Evolutionary conservation across 176 grass and related monocot genomes (phyloP).

Genomic region (Cymbopogon citratus): DNA sequence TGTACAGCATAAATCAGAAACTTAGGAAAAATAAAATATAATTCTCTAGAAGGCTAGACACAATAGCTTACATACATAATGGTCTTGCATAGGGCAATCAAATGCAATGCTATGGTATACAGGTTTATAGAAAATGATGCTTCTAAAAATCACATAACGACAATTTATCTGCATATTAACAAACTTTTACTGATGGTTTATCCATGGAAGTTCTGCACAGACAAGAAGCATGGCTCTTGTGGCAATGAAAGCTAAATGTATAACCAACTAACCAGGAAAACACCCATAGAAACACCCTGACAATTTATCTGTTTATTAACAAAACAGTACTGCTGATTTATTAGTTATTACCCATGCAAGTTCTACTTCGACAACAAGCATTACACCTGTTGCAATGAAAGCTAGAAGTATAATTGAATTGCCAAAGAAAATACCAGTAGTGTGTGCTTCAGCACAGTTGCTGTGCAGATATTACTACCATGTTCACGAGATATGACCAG

Average conservation of each 20-base stretch:
- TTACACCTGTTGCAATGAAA: neutral
- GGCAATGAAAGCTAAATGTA: neutral
- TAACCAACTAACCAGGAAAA: neutral
- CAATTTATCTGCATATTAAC: neutral
- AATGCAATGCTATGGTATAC: neutral
- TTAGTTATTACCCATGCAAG: neutral
- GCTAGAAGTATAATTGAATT: neutral
- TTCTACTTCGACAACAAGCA: constrained; percentile 11
- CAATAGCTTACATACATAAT: neutral
- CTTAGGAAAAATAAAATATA: neutral
- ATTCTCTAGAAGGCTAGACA: neutral
- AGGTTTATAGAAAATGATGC: neutral
- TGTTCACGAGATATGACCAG: constrained; percentile 39
- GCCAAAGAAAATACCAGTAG: constrained; percentile 36
- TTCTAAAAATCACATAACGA: neutral
- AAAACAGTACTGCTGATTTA: neutral
- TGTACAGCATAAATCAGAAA: constrained; percentile 14
- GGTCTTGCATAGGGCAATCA: neutral
- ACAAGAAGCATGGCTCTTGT: neutral
- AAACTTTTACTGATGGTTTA: neutral
- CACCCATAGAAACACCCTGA: constrained; percentile 36
- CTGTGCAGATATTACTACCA: constrained; percentile 36
- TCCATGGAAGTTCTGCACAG: neutral
- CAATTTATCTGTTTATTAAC: neutral
- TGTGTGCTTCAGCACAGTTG: constrained; percentile 60